A percentile compares a stretch with the other conserved stretches of the same genome.
phyloP scores from a whole-genome alignment of 768 basidiomycete species.

The Lentinula sp. region DNA sequence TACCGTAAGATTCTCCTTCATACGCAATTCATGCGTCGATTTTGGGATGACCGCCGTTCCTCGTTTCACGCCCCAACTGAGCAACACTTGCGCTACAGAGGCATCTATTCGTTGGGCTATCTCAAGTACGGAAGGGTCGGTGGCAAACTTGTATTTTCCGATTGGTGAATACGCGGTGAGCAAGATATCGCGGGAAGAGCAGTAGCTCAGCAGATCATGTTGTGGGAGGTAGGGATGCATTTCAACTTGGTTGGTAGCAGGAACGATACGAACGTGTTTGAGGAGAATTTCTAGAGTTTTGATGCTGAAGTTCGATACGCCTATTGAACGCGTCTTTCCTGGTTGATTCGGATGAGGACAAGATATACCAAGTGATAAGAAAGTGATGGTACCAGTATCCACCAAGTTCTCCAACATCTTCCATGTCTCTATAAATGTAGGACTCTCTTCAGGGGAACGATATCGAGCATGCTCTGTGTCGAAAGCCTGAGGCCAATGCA shows the following conservation, averaged over 20 bases:
- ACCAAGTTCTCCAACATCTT: constrained; percentile 32
- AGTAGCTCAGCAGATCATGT: constrained; percentile 34
- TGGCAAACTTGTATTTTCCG: constrained; percentile 23
- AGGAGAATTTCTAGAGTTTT: constrained; percentile 30
- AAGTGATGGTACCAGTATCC: constrained; percentile 21
- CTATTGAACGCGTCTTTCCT: constrained; percentile 33
- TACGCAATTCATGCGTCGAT: constrained; percentile 32
- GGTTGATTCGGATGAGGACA: constrained; percentile 8
- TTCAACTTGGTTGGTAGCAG: constrained; percentile 38
- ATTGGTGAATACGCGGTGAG: constrained; percentile 43
- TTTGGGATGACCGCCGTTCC: constrained; percentile 53
- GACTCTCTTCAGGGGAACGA: constrained; percentile 15
- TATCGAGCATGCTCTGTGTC: not conserved
- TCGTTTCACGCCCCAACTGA: constrained; percentile 54
- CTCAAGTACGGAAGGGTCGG: constrained; percentile 18
- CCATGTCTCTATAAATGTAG: constrained; percentile 33
- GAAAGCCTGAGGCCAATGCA: constrained; percentile 31
- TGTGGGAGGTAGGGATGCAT: constrained; percentile 41
- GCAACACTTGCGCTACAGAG: constrained; percentile 38
- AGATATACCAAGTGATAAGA: constrained; percentile 20
- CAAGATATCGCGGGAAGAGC: constrained; percentile 32
- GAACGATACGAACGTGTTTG: constrained; percentile 30
- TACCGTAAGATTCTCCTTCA: constrained; percentile 37
- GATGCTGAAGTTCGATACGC: constrained; percentile 48
- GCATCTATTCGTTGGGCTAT: constrained; percentile 23